A percentile compares a stretch with the other conserved stretches of the same genome.
These are phyloP conservation scores for Trichomonas vaginalis DNA, from an alignment of 208 protist species.

Conservation along the genomic window DNA sequence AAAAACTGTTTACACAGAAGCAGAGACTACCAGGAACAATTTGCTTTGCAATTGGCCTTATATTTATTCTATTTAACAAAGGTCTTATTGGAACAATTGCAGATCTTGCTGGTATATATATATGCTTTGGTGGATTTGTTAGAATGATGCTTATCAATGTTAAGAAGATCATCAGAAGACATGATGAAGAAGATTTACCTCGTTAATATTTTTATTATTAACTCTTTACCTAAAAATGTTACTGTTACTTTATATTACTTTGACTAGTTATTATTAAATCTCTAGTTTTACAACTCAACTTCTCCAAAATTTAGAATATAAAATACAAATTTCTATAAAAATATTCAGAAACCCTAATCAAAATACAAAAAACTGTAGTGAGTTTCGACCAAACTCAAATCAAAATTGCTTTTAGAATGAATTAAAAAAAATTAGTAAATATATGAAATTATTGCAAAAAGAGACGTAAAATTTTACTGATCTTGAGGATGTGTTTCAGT, in stretches of 20 bases:
- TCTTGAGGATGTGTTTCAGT: neutral
- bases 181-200: neutral
- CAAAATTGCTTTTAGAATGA: too few species aligned
- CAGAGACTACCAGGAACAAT: neutral
- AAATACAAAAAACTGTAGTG: too few species aligned
- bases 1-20: neutral
- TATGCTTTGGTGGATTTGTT: neutral
- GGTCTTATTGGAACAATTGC: neutral
- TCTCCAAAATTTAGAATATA: too few species aligned
- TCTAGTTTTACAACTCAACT: too few species aligned
- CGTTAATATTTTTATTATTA: too few species aligned
- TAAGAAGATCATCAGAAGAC: neutral
- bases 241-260: too few species aligned
- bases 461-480: neutral
- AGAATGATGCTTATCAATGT: neutral
- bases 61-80: neutral
- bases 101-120: neutral
- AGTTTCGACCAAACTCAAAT: too few species aligned
- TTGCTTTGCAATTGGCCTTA: neutral
- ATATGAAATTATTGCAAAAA: neutral
- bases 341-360: too few species aligned
- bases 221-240: too few species aligned
- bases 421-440: neutral
- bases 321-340: too few species aligned
- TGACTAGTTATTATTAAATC: too few species aligned